These are phyloP conservation scores for Xylariaceae sp. DNA, from an alignment of 2,329 filamentous ascomycete genomes.

Conservation along the genomic window DNA sequence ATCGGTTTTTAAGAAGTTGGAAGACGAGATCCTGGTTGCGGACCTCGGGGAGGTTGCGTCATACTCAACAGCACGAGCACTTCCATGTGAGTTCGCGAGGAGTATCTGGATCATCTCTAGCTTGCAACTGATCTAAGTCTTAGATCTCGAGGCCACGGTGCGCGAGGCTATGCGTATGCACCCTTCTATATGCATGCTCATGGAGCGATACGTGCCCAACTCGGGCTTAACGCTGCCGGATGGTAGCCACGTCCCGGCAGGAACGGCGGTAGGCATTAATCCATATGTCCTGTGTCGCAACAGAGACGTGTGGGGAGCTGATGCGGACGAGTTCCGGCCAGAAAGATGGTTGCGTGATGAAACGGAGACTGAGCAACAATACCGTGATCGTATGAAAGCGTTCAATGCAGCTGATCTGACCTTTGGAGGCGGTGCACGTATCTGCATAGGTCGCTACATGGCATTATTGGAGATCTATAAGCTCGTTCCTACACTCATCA, in stretches of 20 bases:
- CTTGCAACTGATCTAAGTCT: neutral
- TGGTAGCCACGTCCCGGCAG: conserved; percentile 6
- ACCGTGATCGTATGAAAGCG: neutral
- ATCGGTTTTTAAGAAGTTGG: conserved; percentile 1
- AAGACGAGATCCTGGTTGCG: conserved; percentile 11
- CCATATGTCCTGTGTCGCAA: conserved; percentile 7
- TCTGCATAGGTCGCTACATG: neutral
- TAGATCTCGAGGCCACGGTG: conserved; percentile 11
- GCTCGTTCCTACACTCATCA: neutral
- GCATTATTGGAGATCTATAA: neutral
- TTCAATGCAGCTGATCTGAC: neutral
- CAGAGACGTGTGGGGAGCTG: conserved; percentile 8
- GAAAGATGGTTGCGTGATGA: conserved; percentile 8
- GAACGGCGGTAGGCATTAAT: conserved; percentile 9
- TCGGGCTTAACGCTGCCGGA: conserved; percentile 9
- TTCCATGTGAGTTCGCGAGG: neutral
- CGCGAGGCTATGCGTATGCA: conserved; percentile 10
- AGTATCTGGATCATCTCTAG: neutral
- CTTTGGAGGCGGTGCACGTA: neutral
- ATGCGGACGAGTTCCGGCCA: conserved; percentile 9
- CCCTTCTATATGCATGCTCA: conserved; percentile 1
- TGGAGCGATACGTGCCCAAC: conserved; percentile 15
- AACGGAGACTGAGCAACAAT: neutral
- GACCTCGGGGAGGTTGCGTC: neutral
- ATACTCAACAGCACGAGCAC: neutral